Conservation (phyloP, 192 early-diverging fungal species). For the Lunasporangiospora selenospora region DNA sequence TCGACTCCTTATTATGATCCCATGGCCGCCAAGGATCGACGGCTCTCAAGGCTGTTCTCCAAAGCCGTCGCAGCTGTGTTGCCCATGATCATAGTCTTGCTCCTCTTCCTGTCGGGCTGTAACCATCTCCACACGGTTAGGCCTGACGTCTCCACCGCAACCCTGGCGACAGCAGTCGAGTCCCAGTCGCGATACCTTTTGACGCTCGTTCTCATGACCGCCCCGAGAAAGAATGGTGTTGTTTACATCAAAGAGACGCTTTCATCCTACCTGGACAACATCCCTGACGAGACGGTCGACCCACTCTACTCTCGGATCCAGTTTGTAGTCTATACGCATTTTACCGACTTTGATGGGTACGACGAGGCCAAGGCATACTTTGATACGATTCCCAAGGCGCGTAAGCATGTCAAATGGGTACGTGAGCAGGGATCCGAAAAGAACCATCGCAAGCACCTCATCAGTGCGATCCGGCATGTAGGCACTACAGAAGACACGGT, state of each 20-base stretch:
- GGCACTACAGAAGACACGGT: conserved; percentile 38
- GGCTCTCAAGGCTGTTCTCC: conserved; percentile 4
- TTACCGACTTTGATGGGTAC: conserved; percentile 53
- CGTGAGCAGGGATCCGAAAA: conserved; percentile 52
- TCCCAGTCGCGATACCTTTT: conserved; percentile 51
- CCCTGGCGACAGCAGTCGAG: conserved; percentile 29
- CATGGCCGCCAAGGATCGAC: conserved; percentile 18
- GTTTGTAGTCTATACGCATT: conserved; percentile 61
- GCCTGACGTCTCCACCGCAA: conserved; percentile 16
- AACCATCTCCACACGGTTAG: conserved; percentile 29
- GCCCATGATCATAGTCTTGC: conserved; percentile 15
- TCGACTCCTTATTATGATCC: no score
- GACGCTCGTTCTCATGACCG: conserved; percentile 59
- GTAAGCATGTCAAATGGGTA: conserved; percentile 55
- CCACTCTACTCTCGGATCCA: conserved; percentile 56
- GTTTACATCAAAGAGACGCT: conserved; percentile 55
- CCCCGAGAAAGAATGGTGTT: conserved; percentile 50
- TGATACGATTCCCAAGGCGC: conserved; percentile 44
- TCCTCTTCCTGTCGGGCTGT: conserved; percentile 36
- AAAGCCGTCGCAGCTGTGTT: conserved; percentile 10
- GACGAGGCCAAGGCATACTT: conserved; percentile 47
- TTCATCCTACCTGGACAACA: conserved; percentile 54
- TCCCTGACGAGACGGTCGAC: conserved; percentile 45
- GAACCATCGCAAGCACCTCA: conserved; percentile 59
- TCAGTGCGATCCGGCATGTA: conserved; percentile 49